A percentile compares a stretch with the other conserved stretches of the same genome.
Evolutionary conservation across 129 eudicot species (phyloP).

Genomic region (Flaveria brownii): DNA sequence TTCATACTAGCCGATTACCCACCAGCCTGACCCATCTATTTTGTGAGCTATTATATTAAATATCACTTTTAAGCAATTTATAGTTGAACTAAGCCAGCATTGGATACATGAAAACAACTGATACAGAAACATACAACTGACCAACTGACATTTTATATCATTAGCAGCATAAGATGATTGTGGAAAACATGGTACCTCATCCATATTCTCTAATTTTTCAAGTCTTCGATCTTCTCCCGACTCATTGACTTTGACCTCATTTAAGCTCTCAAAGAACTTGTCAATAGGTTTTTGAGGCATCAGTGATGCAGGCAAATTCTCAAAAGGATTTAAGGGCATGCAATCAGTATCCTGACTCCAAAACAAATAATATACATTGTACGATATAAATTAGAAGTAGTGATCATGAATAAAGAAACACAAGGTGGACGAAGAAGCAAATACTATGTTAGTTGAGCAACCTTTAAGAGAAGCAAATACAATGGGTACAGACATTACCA

Average conservation of each 20-base stretch:
- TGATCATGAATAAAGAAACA: neutral
- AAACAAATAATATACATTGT: neutral
- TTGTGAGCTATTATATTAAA: neutral
- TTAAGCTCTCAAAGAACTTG: constrained; percentile 57
- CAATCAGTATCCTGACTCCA: constrained; percentile 84
- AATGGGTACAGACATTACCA: neutral
- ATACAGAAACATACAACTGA: constrained; percentile 22
- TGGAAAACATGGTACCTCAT: constrained; percentile 35
- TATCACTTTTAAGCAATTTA: constrained; percentile 4
- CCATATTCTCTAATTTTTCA: constrained; percentile 44
- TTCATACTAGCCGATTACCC: neutral
- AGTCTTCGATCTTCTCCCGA: constrained; percentile 42
- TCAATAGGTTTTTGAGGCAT: constrained; percentile 50
- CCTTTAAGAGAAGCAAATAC: constrained; percentile 2
- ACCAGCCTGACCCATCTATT: neutral
- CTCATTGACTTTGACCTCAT: constrained; percentile 53
- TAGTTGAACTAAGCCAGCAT: neutral
- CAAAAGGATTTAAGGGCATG: constrained; percentile 84
- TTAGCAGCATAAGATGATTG: constrained; percentile 35
- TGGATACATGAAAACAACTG: constrained; percentile 9
- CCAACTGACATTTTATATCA: constrained; percentile 38
- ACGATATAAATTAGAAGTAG: neutral
- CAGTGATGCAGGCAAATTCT: constrained; percentile 76
- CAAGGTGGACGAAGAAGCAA: neutral
- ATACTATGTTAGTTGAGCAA: neutral